Evolutionary conservation across 1,284 basidiomycete genomes (phyloP), one percentile per base, ranked within the genome.

Genomic region (Fomitopsis palustris): DNA sequence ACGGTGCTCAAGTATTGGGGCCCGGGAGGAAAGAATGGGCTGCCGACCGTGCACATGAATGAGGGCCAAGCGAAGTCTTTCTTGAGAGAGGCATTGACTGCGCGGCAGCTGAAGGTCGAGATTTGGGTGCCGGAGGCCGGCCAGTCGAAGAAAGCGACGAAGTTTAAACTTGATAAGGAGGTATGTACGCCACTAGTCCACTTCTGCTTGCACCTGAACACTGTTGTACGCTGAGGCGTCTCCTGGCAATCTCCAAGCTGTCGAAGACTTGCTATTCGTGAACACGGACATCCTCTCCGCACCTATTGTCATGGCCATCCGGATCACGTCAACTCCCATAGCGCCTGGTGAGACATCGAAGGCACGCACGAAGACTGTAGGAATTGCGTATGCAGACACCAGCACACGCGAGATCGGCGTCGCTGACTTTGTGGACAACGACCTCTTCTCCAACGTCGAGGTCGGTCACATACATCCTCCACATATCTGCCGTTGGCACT

Each of bases 401-500:
- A 98, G 77, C 61, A 75, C 82, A 1, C 81, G 89, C 17, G 82
- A 90, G 66, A 78, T 93, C 4, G 91, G 91, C 6, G 85, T 90
- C 0, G 82, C 93, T 17, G 94, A 99, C 64, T 99, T 93, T 67
- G 86, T 89, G 1, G 97, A 99, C 70, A 97, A 96, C 67, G 97
- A 99, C 63, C 79, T 96, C 12, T 98, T 96, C 74, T 95, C 93
- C 1, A 99, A 99, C 70, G 90, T 91, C 3, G 96, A 99, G 81
- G 95, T 95, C 58, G 52, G 75, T 61, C 31, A 37, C 12, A 51
- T 16, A 7, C 16, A n/a, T 12, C 29, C 23, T 21, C 23, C 19
- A 17, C 37, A n/a, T 4, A 4, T 55, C 4, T 0, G 19, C 27
- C 39, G 14, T 31, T 3, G 14, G 58, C 37, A 23, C 54, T 55